A percentile compares a stretch with the other conserved stretches of the same genome.
Evolutionary conservation across 2,329 filamentous ascomycete species (phyloP).

Genomic region (Colletotrichum gigasporum): DNA sequence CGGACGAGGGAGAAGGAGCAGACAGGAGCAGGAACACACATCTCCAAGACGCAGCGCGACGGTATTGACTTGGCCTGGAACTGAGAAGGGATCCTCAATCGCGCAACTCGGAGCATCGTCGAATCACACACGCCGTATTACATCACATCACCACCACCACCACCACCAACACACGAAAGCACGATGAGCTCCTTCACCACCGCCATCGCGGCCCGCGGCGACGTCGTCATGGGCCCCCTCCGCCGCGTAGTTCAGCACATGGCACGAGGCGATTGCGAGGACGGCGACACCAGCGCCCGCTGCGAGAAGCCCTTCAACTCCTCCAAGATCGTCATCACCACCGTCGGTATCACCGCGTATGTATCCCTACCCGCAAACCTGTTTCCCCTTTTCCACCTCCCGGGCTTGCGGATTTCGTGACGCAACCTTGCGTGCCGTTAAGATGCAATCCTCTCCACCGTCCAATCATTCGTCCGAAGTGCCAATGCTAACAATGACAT

Average conservation of each 20-base stretch:
- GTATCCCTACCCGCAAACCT: not conserved
- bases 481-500: not conserved
- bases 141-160: not conserved
- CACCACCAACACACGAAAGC: too few relatives aligned
- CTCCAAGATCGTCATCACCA: slow-evolving; percentile 22
- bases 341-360: slow-evolving; percentile 21
- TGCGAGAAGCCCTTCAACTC: slow-evolving; percentile 25
- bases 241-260: not conserved
- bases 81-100: not conserved
- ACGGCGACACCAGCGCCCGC: slow-evolving; percentile 6
- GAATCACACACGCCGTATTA: not conserved
- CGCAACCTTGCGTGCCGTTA: too few relatives aligned
- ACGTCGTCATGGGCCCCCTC: slow-evolving; percentile 18
- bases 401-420: too few relatives aligned
- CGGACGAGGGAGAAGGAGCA: not conserved
- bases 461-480: not conserved
- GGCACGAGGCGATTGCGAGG: slow-evolving; percentile 4
- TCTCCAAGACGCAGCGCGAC: not conserved
- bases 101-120: not conserved
- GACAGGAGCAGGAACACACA: not conserved
- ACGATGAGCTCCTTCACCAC: not conserved
- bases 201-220: not conserved
- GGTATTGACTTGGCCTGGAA: not conserved
- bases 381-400: not conserved
- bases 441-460: not conserved